A percentile compares a stretch with the other conserved stretches of the same genome.
These are phyloP conservation scores for Diaporthe velutina DNA, from an alignment of 2,329 filamentous ascomycete species.

Conservation along the genomic window DNA sequence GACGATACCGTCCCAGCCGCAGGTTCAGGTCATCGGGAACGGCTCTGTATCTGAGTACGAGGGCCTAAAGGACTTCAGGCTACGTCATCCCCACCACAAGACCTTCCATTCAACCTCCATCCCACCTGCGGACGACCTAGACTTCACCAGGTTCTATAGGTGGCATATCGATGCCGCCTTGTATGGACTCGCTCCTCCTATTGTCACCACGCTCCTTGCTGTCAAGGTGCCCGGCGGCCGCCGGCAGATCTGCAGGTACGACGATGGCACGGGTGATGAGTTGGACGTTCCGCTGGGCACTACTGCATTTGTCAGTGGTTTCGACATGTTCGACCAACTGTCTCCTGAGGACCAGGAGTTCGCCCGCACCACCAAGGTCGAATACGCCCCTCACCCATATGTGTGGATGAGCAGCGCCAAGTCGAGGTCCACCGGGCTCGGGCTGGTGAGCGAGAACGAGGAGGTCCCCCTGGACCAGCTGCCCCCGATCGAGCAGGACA, in stretches of 20 bases:
- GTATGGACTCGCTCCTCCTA: conserved; percentile 80
- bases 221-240: conserved; percentile 78
- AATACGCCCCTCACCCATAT: conserved; percentile 85
- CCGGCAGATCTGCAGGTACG: conserved; percentile 77
- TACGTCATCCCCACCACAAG: conserved; percentile 82
- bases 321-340: conserved; percentile 77
- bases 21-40: conserved; percentile 85
- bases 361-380: conserved; percentile 74
- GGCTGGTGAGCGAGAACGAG: conserved; percentile 74
- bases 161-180: conserved; percentile 87
- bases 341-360: conserved; percentile 76
- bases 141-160: conserved; percentile 73
- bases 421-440: conserved; percentile 76
- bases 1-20: conserved; percentile 83
- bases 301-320: conserved; percentile 80
- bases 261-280: conserved; percentile 77
- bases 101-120: conserved; percentile 79
- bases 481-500: conserved; percentile 68
- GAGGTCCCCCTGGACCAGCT: conserved; percentile 61
- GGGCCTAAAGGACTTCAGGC: conserved; percentile 74
- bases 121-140: conserved; percentile 61
- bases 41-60: conserved; percentile 78
- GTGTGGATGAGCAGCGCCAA: conserved; percentile 83
- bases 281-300: conserved; percentile 79
- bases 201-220: conserved; percentile 79